Base-by-base conservation (phyloP, 192 early-diverging fungal species). In the Dispira parvispora region DNA sequence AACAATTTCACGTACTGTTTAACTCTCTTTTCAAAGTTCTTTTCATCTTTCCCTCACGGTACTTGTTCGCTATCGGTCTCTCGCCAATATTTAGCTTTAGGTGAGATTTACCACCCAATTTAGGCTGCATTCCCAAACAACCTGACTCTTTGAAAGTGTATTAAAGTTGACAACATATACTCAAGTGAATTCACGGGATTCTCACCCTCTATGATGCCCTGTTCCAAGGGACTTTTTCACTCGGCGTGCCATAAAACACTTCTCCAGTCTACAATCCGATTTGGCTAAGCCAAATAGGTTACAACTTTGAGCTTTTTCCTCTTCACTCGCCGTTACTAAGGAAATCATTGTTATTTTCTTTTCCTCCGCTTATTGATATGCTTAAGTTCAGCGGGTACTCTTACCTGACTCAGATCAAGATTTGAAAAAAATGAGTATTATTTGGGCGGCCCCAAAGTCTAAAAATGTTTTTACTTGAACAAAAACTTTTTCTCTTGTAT, bases 11-110 rank as follows among this genome's bases (percentile, higher is more conserved):
- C 83, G 82, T 76, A 76, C 83, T 85, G 65, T 83, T 85, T 82
- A 73, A 84, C 80, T 87, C 83, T 84, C 80, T 85, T 81, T 87
- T 80, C 80, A 83, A 80, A 83, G 80, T 83, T 69, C 79, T 83
- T 85, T 86, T 85, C 83, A 85, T 82, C 85, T 85, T 86, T 87
- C 84, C 81, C 78, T 87, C 82, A 84, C 80, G 78, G 85, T 87
- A 85, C 83, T 87, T 86, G 84, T 87, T 87, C 76, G 82, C 81
- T 87, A 87, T 87, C 81, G 81, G 85, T 84, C 82, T 85, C 85
- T 84, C 76, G 77, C 75, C 80, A 73, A 78, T 87, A 87, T 85
- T 87, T 84, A 87, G 83, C 82, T 69, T 84, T 86, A 75, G 83
- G 78, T 78, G 81, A 73, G 75, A 84, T 84, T 81, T 85, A 83